A percentile compares a stretch with the other conserved stretches of the same genome.
Conservation (phyloP, 2,329 filamentous ascomycete genomes). For the Scopulariopsis brevicaulis region DNA sequence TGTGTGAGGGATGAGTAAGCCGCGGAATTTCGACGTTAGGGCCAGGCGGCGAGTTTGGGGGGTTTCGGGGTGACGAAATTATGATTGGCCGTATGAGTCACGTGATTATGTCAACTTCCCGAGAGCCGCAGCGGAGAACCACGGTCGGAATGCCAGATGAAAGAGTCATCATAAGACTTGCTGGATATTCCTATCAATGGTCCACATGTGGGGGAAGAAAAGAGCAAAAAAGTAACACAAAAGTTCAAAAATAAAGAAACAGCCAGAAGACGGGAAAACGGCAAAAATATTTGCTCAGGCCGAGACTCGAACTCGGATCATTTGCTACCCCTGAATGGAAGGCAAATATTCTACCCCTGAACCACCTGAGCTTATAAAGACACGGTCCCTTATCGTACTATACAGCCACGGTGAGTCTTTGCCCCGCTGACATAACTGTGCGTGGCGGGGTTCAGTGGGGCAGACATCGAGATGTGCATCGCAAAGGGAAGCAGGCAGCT, state of each 20-base stretch:
- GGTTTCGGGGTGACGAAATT: not conserved
- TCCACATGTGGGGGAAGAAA: no score
- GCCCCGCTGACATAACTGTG: not conserved
- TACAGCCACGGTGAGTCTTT: not conserved
- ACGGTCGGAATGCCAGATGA: no score
- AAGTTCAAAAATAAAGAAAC: not conserved
- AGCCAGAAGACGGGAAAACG: not conserved
- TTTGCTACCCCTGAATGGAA: conserved; percentile 4
- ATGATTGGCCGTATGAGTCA: not conserved
- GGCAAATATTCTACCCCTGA: conserved; percentile 5
- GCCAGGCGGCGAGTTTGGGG: not conserved
- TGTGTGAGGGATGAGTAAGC: conserved; percentile 5
- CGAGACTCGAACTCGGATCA: conserved; percentile 4
- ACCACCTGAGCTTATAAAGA: not conserved
- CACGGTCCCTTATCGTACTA: not conserved
- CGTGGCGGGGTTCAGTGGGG: conserved; percentile 2
- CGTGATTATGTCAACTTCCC: not conserved
- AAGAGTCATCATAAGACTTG: no score
- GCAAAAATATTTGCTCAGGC: conserved; percentile 1
- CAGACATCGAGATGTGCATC: not conserved
- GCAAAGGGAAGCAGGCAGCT: not conserved
- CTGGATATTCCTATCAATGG: no score
- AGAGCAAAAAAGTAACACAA: not conserved
- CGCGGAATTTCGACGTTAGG: not conserved
- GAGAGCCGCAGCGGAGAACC: not conserved